Evolutionary conservation across 805 yeast genomes (phyloP).

Genomic region (Cyberlindnera suaveolens): DNA sequence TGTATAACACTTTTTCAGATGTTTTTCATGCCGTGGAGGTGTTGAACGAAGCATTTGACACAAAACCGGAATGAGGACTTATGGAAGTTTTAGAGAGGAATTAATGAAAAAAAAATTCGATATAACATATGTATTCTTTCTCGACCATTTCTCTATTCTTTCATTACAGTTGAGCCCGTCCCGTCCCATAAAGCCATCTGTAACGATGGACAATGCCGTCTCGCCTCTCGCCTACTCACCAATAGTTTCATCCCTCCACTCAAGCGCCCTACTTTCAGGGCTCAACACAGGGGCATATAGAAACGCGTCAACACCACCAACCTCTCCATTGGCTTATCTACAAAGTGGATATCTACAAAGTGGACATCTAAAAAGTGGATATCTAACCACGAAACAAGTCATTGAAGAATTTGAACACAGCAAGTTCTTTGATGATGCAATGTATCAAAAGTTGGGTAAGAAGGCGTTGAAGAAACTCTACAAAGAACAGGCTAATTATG

Average conservation of each 20-base stretch:
- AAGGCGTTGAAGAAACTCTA: background rate
- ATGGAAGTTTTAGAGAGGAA: too few species aligned
- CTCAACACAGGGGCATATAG: too few species aligned
- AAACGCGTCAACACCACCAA: too few species aligned
- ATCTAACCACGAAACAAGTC: background rate
- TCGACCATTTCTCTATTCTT: too few species aligned
- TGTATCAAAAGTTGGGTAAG: background rate
- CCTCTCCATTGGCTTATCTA: background rate
- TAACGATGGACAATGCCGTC: too few species aligned
- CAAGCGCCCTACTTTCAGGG: too few species aligned
- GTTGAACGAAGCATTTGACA: background rate
- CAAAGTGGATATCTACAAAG: background rate
- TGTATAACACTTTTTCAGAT: slow-evolving; percentile 73
- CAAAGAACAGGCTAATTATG: slow-evolving; percentile 2
- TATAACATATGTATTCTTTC: too few species aligned
- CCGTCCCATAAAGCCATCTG: too few species aligned
- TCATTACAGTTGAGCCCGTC: too few species aligned
- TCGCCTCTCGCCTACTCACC: too few species aligned
- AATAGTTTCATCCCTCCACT: too few species aligned
- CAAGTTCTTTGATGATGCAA: background rate
- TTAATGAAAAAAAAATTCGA: too few species aligned
- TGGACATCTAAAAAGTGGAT: background rate
- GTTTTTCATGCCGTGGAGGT: background rate
- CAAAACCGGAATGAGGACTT: background rate
- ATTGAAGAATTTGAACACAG: slow-evolving; percentile 8